Conservation (phyloP, 2,329 filamentous ascomycete genomes). For the Botrytis elliptica region DNA sequence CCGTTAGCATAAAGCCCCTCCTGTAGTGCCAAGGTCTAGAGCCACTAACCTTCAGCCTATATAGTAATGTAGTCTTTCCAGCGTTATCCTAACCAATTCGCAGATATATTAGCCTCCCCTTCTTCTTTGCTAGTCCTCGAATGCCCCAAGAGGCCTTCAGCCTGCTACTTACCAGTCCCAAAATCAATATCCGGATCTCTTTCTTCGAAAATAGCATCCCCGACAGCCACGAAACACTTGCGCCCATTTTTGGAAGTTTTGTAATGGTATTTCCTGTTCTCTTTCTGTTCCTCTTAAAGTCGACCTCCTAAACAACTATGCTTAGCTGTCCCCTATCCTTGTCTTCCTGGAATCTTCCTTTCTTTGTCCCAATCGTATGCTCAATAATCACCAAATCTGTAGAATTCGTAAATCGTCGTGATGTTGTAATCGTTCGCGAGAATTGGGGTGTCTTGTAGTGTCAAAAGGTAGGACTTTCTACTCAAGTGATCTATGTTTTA, state of each 20-base stretch:
- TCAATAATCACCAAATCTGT: slow-evolving; percentile 3
- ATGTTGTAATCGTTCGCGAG: neutral
- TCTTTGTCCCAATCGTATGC: slow-evolving; percentile 2
- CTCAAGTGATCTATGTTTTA: slow-evolving; percentile 14
- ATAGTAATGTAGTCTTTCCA: slow-evolving; percentile 94
- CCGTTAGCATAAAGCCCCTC: neutral
- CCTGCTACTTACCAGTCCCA: slow-evolving; percentile 72
- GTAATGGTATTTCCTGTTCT: neutral
- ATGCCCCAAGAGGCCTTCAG: neutral
- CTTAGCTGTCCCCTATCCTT: slow-evolving; percentile 22
- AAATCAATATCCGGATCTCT: slow-evolving; percentile 93
- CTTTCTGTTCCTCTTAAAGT: slow-evolving; percentile 7
- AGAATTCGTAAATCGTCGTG: neutral
- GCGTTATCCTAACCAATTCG: slow-evolving; percentile 75
- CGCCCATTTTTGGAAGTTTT: slow-evolving; percentile 51
- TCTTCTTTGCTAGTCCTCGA: slow-evolving; percentile 9
- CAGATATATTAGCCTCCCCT: slow-evolving; percentile 21
- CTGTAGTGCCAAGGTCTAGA: neutral
- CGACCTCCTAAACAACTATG: slow-evolving; percentile 14
- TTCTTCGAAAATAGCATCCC: slow-evolving; percentile 86
- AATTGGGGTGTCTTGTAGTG: neutral
- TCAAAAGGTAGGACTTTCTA: slow-evolving; percentile 9
- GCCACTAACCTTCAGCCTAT: slow-evolving; percentile 79
- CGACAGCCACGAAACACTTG: slow-evolving; percentile 67
- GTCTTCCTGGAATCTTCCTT: slow-evolving; percentile 11